These are phyloP conservation scores for Pseudogymnoascus sp. DNA, from an alignment of 2,329 filamentous ascomycete species.

Conservation along the genomic window DNA sequence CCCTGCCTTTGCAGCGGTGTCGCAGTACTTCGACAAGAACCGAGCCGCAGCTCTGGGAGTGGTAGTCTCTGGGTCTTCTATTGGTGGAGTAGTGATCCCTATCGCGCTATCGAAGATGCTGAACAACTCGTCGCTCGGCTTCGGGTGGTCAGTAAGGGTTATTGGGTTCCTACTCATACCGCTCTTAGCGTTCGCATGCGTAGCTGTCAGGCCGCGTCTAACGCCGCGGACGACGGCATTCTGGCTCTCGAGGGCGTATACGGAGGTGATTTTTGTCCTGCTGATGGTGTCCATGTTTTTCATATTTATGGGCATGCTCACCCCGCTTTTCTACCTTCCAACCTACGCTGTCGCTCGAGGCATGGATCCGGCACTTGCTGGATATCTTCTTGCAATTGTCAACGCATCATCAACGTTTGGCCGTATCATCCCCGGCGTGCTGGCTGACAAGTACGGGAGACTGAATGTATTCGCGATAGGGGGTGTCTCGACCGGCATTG, in stretches of 20 bases:
- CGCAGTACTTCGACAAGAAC: constrained; percentile 39
- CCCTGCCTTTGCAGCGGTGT: constrained; percentile 36
- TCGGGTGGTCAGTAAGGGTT: constrained; percentile 49
- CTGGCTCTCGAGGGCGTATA: constrained; percentile 24
- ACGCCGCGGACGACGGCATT: constrained; percentile 29
- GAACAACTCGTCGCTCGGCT: constrained; percentile 38
- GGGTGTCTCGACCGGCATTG: constrained; percentile 13
- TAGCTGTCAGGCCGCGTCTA: constrained; percentile 43
- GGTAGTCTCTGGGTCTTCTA: constrained; percentile 34
- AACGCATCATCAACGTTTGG: constrained; percentile 46
- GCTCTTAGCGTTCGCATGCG: constrained; percentile 30
- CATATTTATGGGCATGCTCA: constrained; percentile 43
- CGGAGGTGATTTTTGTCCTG: constrained; percentile 30
- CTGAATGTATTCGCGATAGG: constrained; percentile 39
- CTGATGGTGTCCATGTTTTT: constrained; percentile 33
- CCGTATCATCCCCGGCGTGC: constrained; percentile 43
- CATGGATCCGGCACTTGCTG: constrained; percentile 39
- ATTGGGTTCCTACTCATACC: constrained; percentile 44
- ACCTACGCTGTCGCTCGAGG: constrained; percentile 39
- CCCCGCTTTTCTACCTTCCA: constrained; percentile 41
- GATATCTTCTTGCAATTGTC: constrained; percentile 46
- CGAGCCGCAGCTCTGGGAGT: constrained; percentile 40
- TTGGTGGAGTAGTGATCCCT: constrained; percentile 51
- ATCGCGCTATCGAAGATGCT: constrained; percentile 51
- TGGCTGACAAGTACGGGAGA: constrained; percentile 45